Evolutionary conservation across 2,329 filamentous ascomycete species (phyloP).

Genomic region (Arthrinium phaeospermum): DNA sequence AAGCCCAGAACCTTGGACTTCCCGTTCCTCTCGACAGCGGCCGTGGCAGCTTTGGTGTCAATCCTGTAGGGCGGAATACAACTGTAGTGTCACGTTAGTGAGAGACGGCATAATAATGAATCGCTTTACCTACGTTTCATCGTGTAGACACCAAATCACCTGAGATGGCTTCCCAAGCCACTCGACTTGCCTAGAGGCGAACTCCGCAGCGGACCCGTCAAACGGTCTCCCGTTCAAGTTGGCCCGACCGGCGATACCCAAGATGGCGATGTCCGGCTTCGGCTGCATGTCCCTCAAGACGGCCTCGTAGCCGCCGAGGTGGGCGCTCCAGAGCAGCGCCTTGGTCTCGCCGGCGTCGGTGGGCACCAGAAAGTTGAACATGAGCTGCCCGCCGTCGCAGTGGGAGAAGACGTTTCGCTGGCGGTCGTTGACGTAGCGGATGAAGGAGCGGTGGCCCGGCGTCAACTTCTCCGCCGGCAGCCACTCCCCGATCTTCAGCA

Average conservation of each 20-base stretch:
- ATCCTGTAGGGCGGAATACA: slow-evolving; percentile 17
- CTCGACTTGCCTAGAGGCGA: slow-evolving; percentile 9
- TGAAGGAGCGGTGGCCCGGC: slow-evolving; percentile 22
- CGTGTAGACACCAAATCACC: slow-evolving; percentile 19
- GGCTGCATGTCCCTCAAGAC: slow-evolving; percentile 30
- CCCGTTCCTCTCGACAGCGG: not conserved
- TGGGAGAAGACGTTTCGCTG: slow-evolving; percentile 25
- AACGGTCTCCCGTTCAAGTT: slow-evolving; percentile 25
- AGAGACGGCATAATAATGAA: not conserved
- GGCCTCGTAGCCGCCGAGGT: slow-evolving; percentile 32
- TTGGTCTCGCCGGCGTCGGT: slow-evolving; percentile 22
- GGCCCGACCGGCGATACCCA: slow-evolving; percentile 32
- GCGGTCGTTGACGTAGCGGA: slow-evolving; percentile 26
- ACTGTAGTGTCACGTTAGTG: not conserved
- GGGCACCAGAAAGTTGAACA: slow-evolving; percentile 32
- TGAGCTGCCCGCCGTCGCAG: slow-evolving; percentile 34
- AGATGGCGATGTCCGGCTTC: slow-evolving; percentile 29
- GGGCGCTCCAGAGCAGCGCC: slow-evolving; percentile 30
- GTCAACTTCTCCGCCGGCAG: slow-evolving; percentile 23
- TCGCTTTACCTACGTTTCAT: slow-evolving; percentile 5
- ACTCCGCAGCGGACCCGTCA: slow-evolving; percentile 16
- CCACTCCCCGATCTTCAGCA: slow-evolving; percentile 24
- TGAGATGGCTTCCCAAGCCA: slow-evolving; percentile 7
- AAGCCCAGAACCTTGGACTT: slow-evolving; percentile 5
- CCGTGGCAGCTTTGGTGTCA: slow-evolving; percentile 16